Evolutionary conservation across 2,329 filamentous ascomycete species (phyloP), one percentile per base, ranked within the genome.

Genomic region (Alternaria triticimaculans): DNA sequence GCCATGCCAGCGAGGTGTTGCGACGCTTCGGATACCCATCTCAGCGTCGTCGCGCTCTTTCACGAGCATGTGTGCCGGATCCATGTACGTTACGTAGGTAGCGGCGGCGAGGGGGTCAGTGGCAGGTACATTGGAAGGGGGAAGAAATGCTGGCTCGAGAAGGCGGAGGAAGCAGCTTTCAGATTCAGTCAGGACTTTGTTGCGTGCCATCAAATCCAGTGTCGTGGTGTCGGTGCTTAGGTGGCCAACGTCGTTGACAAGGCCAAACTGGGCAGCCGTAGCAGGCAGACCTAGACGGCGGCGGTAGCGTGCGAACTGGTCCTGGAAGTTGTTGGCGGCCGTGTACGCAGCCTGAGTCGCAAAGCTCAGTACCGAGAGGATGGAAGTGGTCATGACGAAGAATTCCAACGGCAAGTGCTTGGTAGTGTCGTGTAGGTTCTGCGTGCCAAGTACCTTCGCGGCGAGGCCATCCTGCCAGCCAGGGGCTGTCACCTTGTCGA

Each of bases 361-460:
- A 18, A 64, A 15, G 6, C 57, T 72, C 15, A 68, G 7, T 15
- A 74, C 60, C 12, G 68, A 56, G 5, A 49, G 55, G 6, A 69
- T 55, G 9, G 73, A 72, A 9, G 56, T 70, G 10, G 64, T 59
- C 65, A 76, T 71, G 54, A 68, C 37, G 65, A 78, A 77, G 62
- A 77, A 75, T 55, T 77, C 74, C 3, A 76, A 63, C 10, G 60
- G 33, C 15, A 59, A 44, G 4, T 49, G 9, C 2, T 58, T 15
- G 4, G 62, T 64, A 0, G 60, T 62, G 44, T 70, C 62, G 64
- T 78, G 76, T 3, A 78, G 67, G 45, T 76, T 75, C 23, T 50
- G 63, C 1, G 75, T 70, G 0, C 76, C 76, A 1, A 44, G 28
- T 6, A 79, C 72, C 43, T 79, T 78, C 5, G 74, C 67, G 1